phyloP scores from a whole-genome alignment of 176 grass and related monocot species.

The Musa itinerans region DNA sequence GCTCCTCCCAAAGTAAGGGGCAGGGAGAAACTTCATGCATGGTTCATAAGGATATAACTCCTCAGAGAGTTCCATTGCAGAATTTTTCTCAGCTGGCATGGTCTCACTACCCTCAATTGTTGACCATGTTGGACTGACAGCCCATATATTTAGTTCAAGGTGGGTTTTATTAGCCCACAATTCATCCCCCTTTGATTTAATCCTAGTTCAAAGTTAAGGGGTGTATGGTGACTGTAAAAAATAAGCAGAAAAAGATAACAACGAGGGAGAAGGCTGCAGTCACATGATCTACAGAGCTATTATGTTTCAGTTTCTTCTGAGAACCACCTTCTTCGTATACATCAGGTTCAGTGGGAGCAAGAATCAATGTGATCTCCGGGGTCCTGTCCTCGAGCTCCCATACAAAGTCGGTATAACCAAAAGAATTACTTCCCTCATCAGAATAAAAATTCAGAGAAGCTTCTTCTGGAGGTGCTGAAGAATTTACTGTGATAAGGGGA shows the following conservation, averaged over 20 bases:
- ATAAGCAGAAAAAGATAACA: too few relatives aligned
- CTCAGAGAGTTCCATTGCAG: conserved; percentile 14
- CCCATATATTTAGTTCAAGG: too few relatives aligned
- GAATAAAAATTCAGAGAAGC: conserved; percentile 6
- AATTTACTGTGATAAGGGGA: background rate
- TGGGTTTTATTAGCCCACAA: too few relatives aligned
- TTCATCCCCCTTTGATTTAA: too few relatives aligned
- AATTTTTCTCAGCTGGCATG: background rate
- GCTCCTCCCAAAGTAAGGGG: conserved; percentile 33
- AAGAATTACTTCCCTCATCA: background rate
- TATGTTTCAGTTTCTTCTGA: too few relatives aligned
- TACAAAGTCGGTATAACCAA: background rate
- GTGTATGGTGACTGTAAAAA: too few relatives aligned
- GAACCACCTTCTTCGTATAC: background rate
- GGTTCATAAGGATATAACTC: conserved; percentile 37
- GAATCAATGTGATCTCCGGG: background rate
- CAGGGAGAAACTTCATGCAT: conserved; percentile 28
- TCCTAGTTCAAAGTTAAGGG: too few relatives aligned
- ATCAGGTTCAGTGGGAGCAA: background rate
- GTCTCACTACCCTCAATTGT: background rate
- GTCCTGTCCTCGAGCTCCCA: background rate
- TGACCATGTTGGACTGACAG: too few relatives aligned
- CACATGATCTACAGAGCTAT: background rate
- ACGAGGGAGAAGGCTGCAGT: too few relatives aligned
- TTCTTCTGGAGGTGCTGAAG: background rate